These are phyloP conservation scores for Aspergillus bridgeri DNA, from an alignment of 495 filamentous ascomycete species.

Conservation along the genomic window DNA sequence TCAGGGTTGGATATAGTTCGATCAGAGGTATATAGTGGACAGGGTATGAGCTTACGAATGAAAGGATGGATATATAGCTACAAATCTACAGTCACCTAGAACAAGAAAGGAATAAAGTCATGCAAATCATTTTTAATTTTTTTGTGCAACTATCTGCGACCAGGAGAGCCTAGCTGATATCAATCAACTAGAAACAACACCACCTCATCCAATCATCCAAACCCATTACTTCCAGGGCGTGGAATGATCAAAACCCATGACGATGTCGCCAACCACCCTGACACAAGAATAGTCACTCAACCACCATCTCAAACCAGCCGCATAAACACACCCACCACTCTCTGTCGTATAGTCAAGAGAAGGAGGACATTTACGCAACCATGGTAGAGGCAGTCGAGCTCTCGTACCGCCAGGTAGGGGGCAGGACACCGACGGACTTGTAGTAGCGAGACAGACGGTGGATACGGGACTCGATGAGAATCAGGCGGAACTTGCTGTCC, in stretches of 20 bases:
- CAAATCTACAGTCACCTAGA: background rate
- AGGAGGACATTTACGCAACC: conserved; percentile 43
- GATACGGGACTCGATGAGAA: conserved; percentile 99
- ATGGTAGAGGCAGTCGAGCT: conserved; percentile 55
- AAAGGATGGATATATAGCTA: background rate
- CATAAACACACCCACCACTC: conserved; percentile 8
- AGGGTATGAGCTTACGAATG: background rate
- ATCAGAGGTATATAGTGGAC: background rate
- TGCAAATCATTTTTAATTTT: background rate
- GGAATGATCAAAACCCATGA: conserved; percentile 1
- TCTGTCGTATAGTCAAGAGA: background rate
- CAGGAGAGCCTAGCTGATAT: background rate
- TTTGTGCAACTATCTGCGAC: background rate
- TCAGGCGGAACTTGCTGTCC: conserved; percentile 99
- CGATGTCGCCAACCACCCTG: conserved; percentile 7
- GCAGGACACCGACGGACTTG: conserved; percentile 97
- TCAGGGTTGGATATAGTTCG: background rate
- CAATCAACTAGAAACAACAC: background rate
- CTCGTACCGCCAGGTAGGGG: conserved; percentile 98
- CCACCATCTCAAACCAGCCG: background rate
- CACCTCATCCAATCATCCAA: background rate
- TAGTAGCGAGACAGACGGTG: conserved; percentile 97
- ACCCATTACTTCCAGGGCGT: background rate
- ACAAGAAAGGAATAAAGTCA: background rate
- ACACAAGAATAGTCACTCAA: conserved; percentile 4